Percentiles rank a stretch among this genome's conserved stretches.
phyloP scores from a whole-genome alignment of 169 alveolate species.

The Eimeria falciformis region DNA sequence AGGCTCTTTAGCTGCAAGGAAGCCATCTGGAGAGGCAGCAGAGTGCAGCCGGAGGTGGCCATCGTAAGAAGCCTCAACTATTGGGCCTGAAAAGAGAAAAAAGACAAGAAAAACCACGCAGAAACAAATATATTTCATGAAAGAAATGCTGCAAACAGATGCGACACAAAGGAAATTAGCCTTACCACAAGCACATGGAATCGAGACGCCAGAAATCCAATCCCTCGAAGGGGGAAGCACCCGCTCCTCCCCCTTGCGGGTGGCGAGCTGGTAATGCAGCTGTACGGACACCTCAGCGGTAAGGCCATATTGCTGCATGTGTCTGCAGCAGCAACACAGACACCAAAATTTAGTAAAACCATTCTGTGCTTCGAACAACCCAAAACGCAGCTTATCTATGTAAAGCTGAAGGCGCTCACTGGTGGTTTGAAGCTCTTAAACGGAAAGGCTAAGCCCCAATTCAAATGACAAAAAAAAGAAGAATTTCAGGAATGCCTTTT shows the following conservation, averaged over 20 bases:
- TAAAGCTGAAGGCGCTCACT: no score
- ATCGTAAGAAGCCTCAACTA: constrained; percentile 11
- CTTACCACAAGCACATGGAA: neutral
- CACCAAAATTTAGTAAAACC: no score
- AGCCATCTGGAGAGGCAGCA: neutral
- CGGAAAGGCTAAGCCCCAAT: no score
- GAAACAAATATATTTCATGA: no score
- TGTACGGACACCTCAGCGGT: constrained; percentile 55
- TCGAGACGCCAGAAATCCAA: constrained; percentile 47
- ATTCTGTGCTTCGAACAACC: no score
- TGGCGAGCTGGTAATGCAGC: constrained; percentile 65
- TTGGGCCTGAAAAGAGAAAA: neutral
- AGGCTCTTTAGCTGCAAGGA: neutral
- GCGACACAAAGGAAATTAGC: neutral
- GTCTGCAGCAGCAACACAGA: constrained; percentile 22
- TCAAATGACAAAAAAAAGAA: no score
- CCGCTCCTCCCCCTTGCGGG: neutral
- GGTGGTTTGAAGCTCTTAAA: no score
- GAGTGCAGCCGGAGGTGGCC: constrained; percentile 39
- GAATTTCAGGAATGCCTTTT: no score
- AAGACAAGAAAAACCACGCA: no score
- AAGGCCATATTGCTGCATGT: constrained; percentile 49
- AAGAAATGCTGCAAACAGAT: neutral
- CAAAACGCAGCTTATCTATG: no score
- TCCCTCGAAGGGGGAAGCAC: constrained; percentile 52